Conservation (phyloP, 257 asterid species). For the Vinca minor region DNA sequence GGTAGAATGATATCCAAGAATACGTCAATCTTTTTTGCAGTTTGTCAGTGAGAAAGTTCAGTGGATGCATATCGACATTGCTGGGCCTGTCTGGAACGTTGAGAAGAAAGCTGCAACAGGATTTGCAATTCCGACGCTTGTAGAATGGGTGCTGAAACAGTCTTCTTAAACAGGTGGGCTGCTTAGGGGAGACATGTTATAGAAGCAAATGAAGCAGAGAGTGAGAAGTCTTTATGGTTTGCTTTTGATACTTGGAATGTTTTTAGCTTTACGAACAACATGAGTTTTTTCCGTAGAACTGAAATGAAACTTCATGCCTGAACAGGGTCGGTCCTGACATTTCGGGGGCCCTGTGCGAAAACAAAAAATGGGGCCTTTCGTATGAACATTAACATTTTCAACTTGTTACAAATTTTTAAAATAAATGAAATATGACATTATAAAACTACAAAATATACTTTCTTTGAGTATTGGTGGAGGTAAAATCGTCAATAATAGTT, state of each 20-base stretch:
- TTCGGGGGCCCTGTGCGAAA: too few species aligned
- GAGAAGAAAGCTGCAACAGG: conserved; percentile 81
- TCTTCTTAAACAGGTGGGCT: conserved; percentile 28
- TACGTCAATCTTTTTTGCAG: conserved; percentile 32
- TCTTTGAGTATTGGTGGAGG: too few species aligned
- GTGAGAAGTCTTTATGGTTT: not conserved
- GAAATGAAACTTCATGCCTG: not conserved
- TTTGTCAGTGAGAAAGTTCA: conserved; percentile 94
- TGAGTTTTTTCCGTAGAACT: not conserved
- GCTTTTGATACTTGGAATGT: not conserved
- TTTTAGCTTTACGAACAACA: not conserved
- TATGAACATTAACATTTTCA: too few species aligned
- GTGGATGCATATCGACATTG: conserved; percentile 96
- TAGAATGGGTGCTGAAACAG: conserved; percentile 82
- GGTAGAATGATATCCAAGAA: conserved; percentile 1
- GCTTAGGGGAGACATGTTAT: not conserved
- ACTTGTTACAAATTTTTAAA: too few species aligned
- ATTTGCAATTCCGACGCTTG: conserved; percentile 72
- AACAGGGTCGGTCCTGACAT: too few species aligned
- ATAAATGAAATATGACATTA: too few species aligned
- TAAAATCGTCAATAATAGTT: too few species aligned
- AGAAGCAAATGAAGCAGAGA: not conserved
- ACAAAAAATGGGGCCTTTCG: too few species aligned
- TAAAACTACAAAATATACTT: too few species aligned
- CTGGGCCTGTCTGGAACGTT: conserved; percentile 87